A percentile compares a stretch with the other conserved stretches of the same genome.
These are phyloP conservation scores for Talaromyces sp. DNA, from an alignment of 2,329 filamentous ascomycete genomes.

Conservation along the genomic window DNA sequence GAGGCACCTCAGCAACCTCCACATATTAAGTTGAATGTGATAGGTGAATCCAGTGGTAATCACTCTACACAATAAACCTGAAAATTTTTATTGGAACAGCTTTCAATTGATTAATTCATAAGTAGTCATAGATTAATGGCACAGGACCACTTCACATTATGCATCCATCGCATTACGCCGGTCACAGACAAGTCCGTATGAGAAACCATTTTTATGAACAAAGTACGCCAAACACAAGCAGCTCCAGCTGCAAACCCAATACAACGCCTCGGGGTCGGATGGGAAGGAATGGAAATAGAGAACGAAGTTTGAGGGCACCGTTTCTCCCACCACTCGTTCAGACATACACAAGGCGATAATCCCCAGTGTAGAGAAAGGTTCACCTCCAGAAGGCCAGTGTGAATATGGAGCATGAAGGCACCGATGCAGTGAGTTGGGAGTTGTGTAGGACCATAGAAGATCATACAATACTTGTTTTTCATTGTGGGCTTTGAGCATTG, in stretches of 20 bases:
- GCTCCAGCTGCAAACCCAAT: neutral
- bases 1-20: constrained; percentile 21
- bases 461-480: constrained; percentile 25
- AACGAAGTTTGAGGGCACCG: neutral
- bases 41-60: too few relatives aligned
- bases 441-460: constrained; percentile 8
- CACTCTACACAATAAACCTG: too few relatives aligned
- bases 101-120: neutral
- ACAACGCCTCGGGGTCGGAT: neutral
- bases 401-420: neutral
- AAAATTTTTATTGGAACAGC: too few relatives aligned
- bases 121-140: too few relatives aligned
- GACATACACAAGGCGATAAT: too few relatives aligned
- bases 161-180: neutral
- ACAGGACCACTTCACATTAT: neutral
- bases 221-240: neutral
- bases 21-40: neutral
- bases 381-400: neutral
- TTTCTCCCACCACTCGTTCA: neutral
- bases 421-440: neutral
- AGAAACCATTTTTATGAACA: neutral
- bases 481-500: constrained; percentile 18
- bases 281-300: neutral
- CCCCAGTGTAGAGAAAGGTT: neutral
- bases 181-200: neutral